Evolutionary conservation across 129 eudicot genomes (phyloP), one percentile per base, ranked within the genome.

Genomic region (Centella asiatica): DNA sequence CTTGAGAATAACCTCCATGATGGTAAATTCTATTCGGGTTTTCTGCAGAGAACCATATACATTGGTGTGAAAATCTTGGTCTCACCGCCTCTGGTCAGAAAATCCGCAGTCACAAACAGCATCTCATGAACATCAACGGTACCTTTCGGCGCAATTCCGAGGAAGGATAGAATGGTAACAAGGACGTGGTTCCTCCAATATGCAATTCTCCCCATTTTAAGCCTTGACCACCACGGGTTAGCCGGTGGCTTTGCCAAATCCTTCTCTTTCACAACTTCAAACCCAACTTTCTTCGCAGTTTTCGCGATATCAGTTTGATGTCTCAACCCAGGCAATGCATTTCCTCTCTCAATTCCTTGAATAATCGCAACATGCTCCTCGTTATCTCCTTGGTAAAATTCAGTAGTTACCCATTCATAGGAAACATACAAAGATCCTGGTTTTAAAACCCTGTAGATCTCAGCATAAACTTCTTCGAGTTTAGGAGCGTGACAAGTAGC

Each of bases 401-500:
- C 95, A 0, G 97, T 92, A 0, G 98, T 88, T 0, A 88, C 96
- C 96, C 96, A 88, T 57, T 88, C 96, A 56, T 88, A 88, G 0
- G 94, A 84, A 0, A 92, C 88, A 58, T 80, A 92, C 64, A 81
- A 5, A 32, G 88, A 17, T 24, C 98, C 98, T 2, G 98, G 96
- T 40, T 84, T 92, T 51, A 92, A 69, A 46, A 92, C 98, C 69
- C 98, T 62, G 72, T 58, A 92, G 59, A 92, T 80, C 85, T 92
- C 98, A 19, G 74, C 26, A 69, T 87, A 92, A 0, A 92, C 95
- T 1, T 87, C 95, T 24, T 92, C 90, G 2, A 92, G 68, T 40
- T 82, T 80, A 17, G 98, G 98, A 37, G 98, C 98, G 67, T 90
- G 98, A 36, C 95, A 90, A 0, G 98, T 87, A 42, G 98, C 98